Evolutionary conservation across 805 yeast genomes (phyloP), one percentile per base, ranked within the genome.

Genomic region (Saturnispora bothae): DNA sequence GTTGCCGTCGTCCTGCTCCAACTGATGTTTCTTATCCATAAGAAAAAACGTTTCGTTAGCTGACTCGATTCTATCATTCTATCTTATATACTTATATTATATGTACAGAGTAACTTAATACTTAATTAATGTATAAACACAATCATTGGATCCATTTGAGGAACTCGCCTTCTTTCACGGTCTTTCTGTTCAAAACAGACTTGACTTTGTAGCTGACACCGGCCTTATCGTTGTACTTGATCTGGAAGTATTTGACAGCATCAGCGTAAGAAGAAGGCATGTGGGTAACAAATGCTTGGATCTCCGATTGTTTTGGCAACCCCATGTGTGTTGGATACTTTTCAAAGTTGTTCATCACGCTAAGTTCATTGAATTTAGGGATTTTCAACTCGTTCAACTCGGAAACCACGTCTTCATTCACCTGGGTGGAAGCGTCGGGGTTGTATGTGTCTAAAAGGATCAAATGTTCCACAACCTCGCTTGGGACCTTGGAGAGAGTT

Each of bases 251-350:
- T 42, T 71, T 69, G 44, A 78, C 43, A 5, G 83, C 80, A 48
- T 83, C 94, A 33, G 61, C 58, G 43, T 72, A 76, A 2, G 89
- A 76, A 14, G 78, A 80, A 54, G 81, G 76, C 30, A 78, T 68
- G 15, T 94, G 94, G 22, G 74, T 73, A 39, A 88, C 73, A 57
- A 71, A 83, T 36, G 65, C 63, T 50, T 69, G 71, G 41, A 89
- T 67, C 43, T 76, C 81, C 27, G 55, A 45, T 58, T 82, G 84
- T 10, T 73, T 65, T 36, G 97, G 97, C 47, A 92, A 67, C 22
- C 94, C 95, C 69, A 75, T 80, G 4, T 47, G 46, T 51, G 72
- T 73, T 27, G 86, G 85, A 47, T 73, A 73, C 16, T 55, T 45
- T 29, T 53, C 54, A 54, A 51, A 60, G 36, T 65, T 52, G 33